Conservation (phyloP, 805 yeast species). For the Zygoascus biomembranicola region DNA sequence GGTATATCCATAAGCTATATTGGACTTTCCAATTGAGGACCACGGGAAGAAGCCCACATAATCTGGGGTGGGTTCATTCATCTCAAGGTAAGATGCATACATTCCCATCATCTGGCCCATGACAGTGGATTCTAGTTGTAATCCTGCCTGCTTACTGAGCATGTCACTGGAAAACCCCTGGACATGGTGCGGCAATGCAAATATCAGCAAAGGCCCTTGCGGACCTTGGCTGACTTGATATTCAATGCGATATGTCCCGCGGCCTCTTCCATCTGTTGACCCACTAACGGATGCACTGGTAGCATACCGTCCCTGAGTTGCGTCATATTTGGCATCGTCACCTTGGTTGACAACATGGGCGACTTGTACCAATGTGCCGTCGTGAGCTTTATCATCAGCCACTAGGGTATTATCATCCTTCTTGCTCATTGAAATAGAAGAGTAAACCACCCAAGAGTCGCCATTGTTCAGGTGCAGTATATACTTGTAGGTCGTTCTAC, state of each 20-base stretch:
- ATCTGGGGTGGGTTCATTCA: conserved; percentile 32
- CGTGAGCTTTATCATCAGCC: conserved; percentile 36
- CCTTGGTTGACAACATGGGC: conserved; percentile 36
- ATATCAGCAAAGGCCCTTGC: conserved; percentile 39
- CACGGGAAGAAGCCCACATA: conserved; percentile 44
- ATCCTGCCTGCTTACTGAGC: conserved; percentile 24
- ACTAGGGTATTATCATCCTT: conserved; percentile 33
- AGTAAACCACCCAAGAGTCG: conserved; percentile 58
- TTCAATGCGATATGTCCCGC: conserved; percentile 19
- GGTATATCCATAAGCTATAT: not conserved
- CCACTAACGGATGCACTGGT: conserved; percentile 40
- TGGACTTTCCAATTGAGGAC: conserved; percentile 31
- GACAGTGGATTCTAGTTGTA: conserved; percentile 39
- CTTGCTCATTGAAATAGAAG: conserved; percentile 26
- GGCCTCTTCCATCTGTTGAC: conserved; percentile 11
- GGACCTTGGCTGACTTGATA: conserved; percentile 39
- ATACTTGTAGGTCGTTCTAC: conserved; percentile 37
- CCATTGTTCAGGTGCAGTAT: conserved; percentile 45
- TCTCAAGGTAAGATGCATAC: conserved; percentile 24
- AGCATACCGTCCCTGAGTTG: conserved; percentile 56
- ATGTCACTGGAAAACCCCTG: conserved; percentile 30
- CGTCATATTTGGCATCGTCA: conserved; percentile 35
- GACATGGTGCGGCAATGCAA: conserved; percentile 56
- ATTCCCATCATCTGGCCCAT: conserved; percentile 30
- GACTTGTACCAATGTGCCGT: conserved; percentile 49